These are phyloP conservation scores for Lanzia echinophila DNA, from an alignment of 2,329 filamentous ascomycete genomes.

Conservation along the genomic window DNA sequence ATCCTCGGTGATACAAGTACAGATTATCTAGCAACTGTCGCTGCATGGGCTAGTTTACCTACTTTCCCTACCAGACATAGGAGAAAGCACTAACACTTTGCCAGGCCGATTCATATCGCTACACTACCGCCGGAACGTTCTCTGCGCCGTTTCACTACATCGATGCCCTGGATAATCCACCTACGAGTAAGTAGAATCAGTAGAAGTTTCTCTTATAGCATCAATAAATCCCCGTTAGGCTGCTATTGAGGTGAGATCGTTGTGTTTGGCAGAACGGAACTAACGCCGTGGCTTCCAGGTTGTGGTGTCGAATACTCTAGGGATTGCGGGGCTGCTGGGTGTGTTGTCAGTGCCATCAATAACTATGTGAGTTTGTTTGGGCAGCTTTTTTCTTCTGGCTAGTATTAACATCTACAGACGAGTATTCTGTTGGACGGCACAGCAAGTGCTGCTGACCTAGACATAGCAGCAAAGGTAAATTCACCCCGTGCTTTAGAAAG, in stretches of 20 bases:
- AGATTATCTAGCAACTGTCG: conserved; percentile 55
- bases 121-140: conserved; percentile 56
- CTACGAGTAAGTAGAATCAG: conserved; percentile 28
- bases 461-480: conserved; percentile 49
- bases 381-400: neutral
- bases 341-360: conserved; percentile 43
- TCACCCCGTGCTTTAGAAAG: too few species aligned
- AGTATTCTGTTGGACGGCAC: conserved; percentile 15
- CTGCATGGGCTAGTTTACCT: conserved; percentile 44
- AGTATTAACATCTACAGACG: conserved; percentile 15
- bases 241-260: neutral
- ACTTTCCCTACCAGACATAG: neutral
- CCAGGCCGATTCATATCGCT: conserved; percentile 50
- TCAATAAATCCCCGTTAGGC: neutral
- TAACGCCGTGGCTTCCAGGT: conserved; percentile 9
- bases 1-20: conserved; percentile 48
- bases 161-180: conserved; percentile 58
- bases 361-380: conserved; percentile 23
- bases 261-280: neutral
- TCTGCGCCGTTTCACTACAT: conserved; percentile 61
- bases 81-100: neutral
- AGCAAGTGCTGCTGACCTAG: conserved; percentile 42
- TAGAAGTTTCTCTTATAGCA: neutral
- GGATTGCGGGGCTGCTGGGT: conserved; percentile 55
- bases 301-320: conserved; percentile 53